These are phyloP conservation scores for Gracilariopsis chorda DNA, from an alignment of 23 red algal genomes.

Conservation along the genomic window DNA sequence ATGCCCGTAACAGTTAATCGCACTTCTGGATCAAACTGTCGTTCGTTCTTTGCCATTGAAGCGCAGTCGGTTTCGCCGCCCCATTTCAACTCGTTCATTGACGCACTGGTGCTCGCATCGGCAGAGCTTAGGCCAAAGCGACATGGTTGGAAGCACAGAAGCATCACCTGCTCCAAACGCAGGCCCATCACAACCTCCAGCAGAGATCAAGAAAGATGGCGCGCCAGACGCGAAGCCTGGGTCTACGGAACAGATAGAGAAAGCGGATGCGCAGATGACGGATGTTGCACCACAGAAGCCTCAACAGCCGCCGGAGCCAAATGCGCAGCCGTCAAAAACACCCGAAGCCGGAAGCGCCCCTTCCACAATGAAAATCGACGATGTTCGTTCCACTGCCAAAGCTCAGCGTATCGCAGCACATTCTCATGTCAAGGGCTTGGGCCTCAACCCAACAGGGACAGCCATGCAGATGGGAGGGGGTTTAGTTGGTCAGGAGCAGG, in stretches of 20 bases:
- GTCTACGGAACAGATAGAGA: background rate
- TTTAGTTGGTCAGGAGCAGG: constrained; percentile 90
- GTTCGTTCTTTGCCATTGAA: no score
- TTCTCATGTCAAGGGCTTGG: constrained; percentile 94
- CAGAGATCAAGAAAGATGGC: background rate
- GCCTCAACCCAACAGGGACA: constrained; percentile 68
- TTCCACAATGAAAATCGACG: constrained; percentile 69
- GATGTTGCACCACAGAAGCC: constrained; percentile 14
- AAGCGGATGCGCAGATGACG: constrained; percentile 33
- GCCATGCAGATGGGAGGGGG: constrained; percentile 73
- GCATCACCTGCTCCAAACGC: background rate
- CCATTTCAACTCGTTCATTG: no score
- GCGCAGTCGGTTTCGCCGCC: no score
- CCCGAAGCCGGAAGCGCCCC: background rate
- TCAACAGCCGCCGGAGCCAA: background rate
- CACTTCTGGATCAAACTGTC: no score
- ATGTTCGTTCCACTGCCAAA: constrained; percentile 68
- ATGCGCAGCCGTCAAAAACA: background rate
- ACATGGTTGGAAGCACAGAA: constrained; percentile 6
- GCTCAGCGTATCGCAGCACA: constrained; percentile 84
- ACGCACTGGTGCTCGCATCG: no score
- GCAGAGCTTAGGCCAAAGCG: no score
- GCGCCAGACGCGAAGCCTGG: background rate
- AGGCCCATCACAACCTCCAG: background rate
- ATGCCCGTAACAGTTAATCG: no score